Evolutionary conservation across 148 eudicot genomes (phyloP).

Genomic region (Chenopodium suecicum): DNA sequence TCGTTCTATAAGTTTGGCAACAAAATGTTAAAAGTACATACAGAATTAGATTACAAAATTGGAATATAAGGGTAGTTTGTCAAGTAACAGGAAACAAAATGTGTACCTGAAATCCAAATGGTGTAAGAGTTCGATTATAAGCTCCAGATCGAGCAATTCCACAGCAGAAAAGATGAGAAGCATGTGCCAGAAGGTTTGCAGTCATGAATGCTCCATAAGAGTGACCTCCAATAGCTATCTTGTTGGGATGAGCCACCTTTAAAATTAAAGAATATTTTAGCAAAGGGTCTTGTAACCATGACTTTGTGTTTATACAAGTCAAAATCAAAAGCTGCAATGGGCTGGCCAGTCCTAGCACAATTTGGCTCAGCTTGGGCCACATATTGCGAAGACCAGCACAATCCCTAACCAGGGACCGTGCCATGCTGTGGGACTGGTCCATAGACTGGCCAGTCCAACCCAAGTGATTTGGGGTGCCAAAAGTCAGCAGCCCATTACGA

Average conservation of each 20-base stretch:
- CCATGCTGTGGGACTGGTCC: neutral
- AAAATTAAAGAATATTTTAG: slow-evolving; percentile 13
- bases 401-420: neutral
- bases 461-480: neutral
- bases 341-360: neutral
- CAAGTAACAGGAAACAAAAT: neutral
- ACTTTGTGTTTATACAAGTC: neutral
- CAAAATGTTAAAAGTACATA: neutral
- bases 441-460: neutral
- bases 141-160: slow-evolving; percentile 98
- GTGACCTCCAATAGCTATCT: slow-evolving; percentile 96
- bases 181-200: slow-evolving; percentile 94
- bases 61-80: neutral
- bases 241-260: slow-evolving; percentile 91
- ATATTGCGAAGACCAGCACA: neutral
- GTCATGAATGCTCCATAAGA: slow-evolving; percentile 99
- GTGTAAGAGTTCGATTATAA: slow-evolving; percentile 93
- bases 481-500: neutral
- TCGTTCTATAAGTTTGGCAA: slow-evolving; percentile 52
- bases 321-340: neutral
- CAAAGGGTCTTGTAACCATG: neutral
- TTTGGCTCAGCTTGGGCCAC: neutral
- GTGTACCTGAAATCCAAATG: slow-evolving; percentile 93
- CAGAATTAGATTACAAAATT: neutral
- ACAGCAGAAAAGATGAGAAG: slow-evolving; percentile 92